Evolutionary conservation across 164 flowering plant species (phyloP).

Genomic region (Magnolia changhungtana): DNA sequence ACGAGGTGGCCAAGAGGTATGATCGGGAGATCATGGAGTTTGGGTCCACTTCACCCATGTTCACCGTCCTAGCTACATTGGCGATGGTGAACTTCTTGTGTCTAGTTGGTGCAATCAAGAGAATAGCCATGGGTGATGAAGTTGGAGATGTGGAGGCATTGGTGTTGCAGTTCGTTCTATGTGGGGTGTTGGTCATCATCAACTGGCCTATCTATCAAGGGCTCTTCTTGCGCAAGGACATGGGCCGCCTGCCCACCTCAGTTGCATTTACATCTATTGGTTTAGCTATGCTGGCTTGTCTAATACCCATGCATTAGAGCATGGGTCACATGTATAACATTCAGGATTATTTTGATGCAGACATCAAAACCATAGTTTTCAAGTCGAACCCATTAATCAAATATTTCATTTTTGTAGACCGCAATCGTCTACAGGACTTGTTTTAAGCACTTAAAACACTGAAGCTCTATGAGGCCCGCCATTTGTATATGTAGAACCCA

Average conservation of each 20-base stretch:
- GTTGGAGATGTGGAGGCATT: slow-evolving; percentile 9
- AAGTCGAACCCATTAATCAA: background rate
- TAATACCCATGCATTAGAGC: background rate
- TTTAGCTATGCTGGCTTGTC: slow-evolving; percentile 29
- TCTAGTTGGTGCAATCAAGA: slow-evolving; percentile 30
- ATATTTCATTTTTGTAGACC: background rate
- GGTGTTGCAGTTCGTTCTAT: slow-evolving; percentile 43
- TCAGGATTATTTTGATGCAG: background rate
- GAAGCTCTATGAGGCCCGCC: too few species aligned
- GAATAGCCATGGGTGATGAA: slow-evolving; percentile 3
- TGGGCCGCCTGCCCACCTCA: slow-evolving; percentile 59
- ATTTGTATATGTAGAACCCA: too few species aligned
- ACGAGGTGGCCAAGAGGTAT: slow-evolving; percentile 45
- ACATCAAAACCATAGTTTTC: background rate
- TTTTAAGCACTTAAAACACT: too few species aligned
- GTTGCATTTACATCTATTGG: slow-evolving; percentile 34
- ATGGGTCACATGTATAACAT: background rate
- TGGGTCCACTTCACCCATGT: slow-evolving; percentile 53
- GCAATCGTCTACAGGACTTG: too few species aligned
- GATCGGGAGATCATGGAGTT: slow-evolving; percentile 68
- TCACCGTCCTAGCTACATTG: slow-evolving; percentile 45
- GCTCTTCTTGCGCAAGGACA: slow-evolving; percentile 60
- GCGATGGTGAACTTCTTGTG: slow-evolving; percentile 56
- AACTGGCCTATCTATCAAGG: slow-evolving; percentile 60
- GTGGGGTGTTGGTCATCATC: slow-evolving; percentile 41